Conservation (phyloP, 495 filamentous ascomycete genomes). For the Amphirosellinia nigrospora region DNA sequence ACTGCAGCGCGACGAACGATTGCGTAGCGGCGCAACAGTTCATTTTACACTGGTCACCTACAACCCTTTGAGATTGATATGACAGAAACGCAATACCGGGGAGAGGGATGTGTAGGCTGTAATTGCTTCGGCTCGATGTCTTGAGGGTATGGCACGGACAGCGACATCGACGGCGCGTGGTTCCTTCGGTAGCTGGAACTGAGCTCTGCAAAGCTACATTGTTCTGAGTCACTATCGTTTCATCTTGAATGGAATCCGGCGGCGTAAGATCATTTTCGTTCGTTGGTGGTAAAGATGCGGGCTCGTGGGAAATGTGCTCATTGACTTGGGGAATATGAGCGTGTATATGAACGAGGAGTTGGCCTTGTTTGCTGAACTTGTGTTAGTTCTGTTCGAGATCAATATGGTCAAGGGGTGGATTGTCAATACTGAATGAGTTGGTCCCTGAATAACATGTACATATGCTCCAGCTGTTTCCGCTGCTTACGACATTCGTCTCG, state of each 20-base stretch:
- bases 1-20: not conserved
- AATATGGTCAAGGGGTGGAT: not conserved
- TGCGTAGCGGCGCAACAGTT: not conserved
- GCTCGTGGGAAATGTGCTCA: not conserved
- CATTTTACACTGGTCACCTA: not conserved
- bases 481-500: conserved; percentile 6
- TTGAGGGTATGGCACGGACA: not conserved
- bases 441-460: conserved; percentile 3
- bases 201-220: not conserved
- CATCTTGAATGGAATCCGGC: not conserved
- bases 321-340: not conserved
- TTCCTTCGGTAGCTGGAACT: not conserved
- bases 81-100: not conserved
- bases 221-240: not conserved
- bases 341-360: conserved; percentile 2
- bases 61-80: not conserved
- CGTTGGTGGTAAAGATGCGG: not conserved
- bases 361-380: not conserved
- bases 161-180: not conserved
- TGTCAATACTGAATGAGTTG: not conserved
- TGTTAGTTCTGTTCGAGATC: not conserved
- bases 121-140: not conserved
- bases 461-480: not conserved
- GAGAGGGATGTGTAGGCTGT: not conserved
- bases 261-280: no score